phyloP scores from a whole-genome alignment of 2,329 filamentous ascomycete species.

The Myotisia sp. region DNA sequence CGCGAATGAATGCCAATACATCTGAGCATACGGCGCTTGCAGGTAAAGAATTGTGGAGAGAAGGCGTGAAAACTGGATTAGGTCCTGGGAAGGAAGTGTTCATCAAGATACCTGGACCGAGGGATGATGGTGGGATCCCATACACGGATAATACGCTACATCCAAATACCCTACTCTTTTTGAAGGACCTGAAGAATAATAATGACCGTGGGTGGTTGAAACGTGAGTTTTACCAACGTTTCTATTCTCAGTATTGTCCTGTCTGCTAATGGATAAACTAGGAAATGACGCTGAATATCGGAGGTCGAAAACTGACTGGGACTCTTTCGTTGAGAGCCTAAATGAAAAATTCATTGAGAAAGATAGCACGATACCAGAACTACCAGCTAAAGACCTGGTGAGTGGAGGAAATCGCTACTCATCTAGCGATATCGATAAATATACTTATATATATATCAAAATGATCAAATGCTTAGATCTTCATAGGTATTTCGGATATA shows the following conservation, averaged over 20 bases:
- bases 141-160: slow-evolving; percentile 46
- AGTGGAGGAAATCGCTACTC: slow-evolving; percentile 15
- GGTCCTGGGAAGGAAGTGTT: slow-evolving; percentile 47
- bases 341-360: slow-evolving; percentile 55
- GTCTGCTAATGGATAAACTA: slow-evolving; percentile 22
- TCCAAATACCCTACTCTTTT: slow-evolving; percentile 49
- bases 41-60: slow-evolving; percentile 41
- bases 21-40: too few relatives aligned
- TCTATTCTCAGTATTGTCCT: slow-evolving; percentile 2
- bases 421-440: not conserved
- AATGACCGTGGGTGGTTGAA: slow-evolving; percentile 53
- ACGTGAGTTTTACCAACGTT: slow-evolving; percentile 29
- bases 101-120: slow-evolving; percentile 49
- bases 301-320: slow-evolving; percentile 64
- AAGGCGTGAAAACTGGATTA: slow-evolving; percentile 41
- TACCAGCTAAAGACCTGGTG: slow-evolving; percentile 70
- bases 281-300: slow-evolving; percentile 70
- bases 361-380: slow-evolving; percentile 72
- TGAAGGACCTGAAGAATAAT: slow-evolving; percentile 44
- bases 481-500: slow-evolving; percentile 71
- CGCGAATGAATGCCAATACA: slow-evolving; percentile 11
- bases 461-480: too few relatives aligned
- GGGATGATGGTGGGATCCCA: slow-evolving; percentile 43
- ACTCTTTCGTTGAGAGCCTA: slow-evolving; percentile 59
- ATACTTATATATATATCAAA: too few relatives aligned